Conservation (phyloP, 768 basidiomycete species). For the Calocera viscosa region DNA sequence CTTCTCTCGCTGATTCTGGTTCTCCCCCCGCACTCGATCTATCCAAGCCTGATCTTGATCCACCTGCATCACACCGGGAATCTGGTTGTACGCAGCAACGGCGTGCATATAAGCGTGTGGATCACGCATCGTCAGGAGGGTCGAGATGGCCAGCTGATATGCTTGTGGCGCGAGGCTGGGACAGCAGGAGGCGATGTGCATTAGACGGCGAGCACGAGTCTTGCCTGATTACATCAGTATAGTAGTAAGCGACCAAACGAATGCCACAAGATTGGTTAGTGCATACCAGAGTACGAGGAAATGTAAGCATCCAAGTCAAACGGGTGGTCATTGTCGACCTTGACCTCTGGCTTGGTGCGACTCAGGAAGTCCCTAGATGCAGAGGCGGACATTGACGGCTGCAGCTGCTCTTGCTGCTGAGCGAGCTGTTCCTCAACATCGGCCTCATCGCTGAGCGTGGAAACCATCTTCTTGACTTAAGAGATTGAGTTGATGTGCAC, state of each 20-base stretch:
- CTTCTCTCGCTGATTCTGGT: slow-evolving; percentile 61
- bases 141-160: slow-evolving; percentile 49
- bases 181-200: slow-evolving; percentile 50
- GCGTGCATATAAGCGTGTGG: slow-evolving; percentile 27
- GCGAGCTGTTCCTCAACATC: neutral
- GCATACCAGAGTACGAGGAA: slow-evolving; percentile 56
- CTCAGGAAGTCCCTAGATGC: neutral
- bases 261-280: neutral
- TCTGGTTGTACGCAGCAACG: slow-evolving; percentile 26
- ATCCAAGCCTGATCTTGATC: slow-evolving; percentile 52
- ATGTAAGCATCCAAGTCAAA: slow-evolving; percentile 79
- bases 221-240: slow-evolving; percentile 39
- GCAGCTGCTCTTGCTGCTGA: neutral
- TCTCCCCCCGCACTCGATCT: slow-evolving; percentile 52
- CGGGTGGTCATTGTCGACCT: slow-evolving; percentile 65
- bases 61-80: slow-evolving; percentile 38
- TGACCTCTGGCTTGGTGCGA: slow-evolving; percentile 14
- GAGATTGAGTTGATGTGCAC: neutral
- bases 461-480: neutral
- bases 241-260: neutral
- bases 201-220: slow-evolving; percentile 58
- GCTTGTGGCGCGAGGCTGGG: slow-evolving; percentile 64
- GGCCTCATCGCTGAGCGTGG: neutral
- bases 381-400: neutral
- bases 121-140: slow-evolving; percentile 59